Base-by-base conservation (phyloP, 1,139 yeast species). In the Pichia sp. region DNA sequence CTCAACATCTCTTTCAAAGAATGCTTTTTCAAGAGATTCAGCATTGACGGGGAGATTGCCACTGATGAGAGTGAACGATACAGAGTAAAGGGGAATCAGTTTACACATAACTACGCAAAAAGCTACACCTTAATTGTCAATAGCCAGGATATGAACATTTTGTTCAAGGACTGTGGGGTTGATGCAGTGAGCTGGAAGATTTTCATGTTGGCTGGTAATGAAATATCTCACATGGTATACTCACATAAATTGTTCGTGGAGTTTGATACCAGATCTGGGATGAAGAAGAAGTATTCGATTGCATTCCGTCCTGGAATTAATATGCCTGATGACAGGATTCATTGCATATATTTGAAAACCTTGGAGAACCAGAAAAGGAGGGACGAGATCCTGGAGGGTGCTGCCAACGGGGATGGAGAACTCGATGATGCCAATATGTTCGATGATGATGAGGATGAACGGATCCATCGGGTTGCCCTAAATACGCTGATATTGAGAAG, bases 211-310 rank as follows among this genome's bases (percentile, higher is more conserved):
- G 61, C 64, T 71, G 60, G 81, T 71, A 58, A 67, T 47, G 62
- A 54, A 36, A 36, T 52, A 54, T 70, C 56, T 65, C 72, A 64
- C n/a, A 54, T 54, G 44, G 40, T 62, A 8, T 65, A 59, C 47
- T 56, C 65, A 7, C 75, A 71, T 61, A 77, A 76, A 61, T 64
- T 81, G 23, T 70, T 76, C 54, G 73, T 80, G 29, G 84, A 80
- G 62, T 75, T 79, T 51, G 72, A 72, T 52, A 75, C 80, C 1
- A 74, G 72, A 53, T 72, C 72, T 46, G 68, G 74, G 49, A 74
- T 81, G 56, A 70, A 78, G 31, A 80, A 80, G 62, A 78, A 77
- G 60, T 80, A 77, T 62, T 80, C 78, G 54, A 70, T 81, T n/a
- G 68, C 67, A 52, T 79, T 73, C 60, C 74, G 73, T 45, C 78